Base-by-base conservation (phyloP, 441 rosid genomes). In the Manihot esculenta region DNA sequence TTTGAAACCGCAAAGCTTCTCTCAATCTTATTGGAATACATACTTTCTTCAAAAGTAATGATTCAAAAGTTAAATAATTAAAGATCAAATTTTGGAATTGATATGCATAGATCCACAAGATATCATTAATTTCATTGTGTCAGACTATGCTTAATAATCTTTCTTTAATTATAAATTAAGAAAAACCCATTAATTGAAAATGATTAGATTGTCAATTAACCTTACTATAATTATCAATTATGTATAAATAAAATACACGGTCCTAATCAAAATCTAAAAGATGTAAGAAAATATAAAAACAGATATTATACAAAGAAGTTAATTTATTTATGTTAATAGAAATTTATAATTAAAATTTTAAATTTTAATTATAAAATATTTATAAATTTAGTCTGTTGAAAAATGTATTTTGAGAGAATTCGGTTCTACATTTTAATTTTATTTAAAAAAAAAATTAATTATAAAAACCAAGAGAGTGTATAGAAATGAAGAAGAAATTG, bases 91-190 rank as follows among this genome's bases (percentile, higher is more conserved):
- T 54, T 33, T 13, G 23, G 7, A 41, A 56, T 68, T 42, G 44
- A 42, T 58, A 55, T 55, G 71, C 71, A 42, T 45, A 47, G 64
- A 58, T 69, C 26, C 64, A 59, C 49, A 59, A 59, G 48, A 38
- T 51, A 71, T 71, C 26, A 61, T 69, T 53, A 55, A 33, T 17
- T 59, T n/a, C 26, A 6, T 13, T 35, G 10, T 59, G 66, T 58
- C 72, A 69, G 57, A 47, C 56, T 5, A 48, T 69, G 15, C 8
- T 45, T 70, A 33, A 64, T n/a, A n/a, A n/a, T n/a, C n/a, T n/a
- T n/a, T n/a, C n/a, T n/a, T 64, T 70, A n/a, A 48, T 45, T 69
- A 49, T 59, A 59, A 70, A 70, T 66, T 33, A 59, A 49, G 11
- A n/a, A n/a, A n/a, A n/a, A n/a, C 2, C 15, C 20, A 27, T 58